Evolutionary conservation across 179 eudicot genomes (phyloP), one percentile per base, ranked within the genome.

Genomic region (Beta macrorhiza): DNA sequence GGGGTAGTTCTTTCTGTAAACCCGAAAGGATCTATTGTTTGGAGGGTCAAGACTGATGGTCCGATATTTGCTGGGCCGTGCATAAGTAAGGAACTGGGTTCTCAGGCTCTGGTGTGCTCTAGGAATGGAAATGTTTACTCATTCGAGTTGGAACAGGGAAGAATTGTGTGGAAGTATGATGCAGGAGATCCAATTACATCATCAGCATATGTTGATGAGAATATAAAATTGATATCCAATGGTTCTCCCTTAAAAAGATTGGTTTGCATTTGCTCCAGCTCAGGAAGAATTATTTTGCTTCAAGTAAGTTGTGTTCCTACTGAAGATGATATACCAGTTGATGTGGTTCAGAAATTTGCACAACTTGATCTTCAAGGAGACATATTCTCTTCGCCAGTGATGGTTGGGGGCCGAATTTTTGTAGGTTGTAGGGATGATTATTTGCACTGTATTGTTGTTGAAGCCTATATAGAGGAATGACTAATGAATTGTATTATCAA

Each of bases 371-470:
- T 95, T 13, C 74, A 81, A 76, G 99, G 99, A 55, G 93, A 91
- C 72, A 82, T 95, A 67, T 93, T 93, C 84, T 95, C 99, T 58
- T 95, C 99, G 22, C 97, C 98, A 0, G 91, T 95, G 47, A 91
- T 95, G 97, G 86, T 92, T 75, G 94, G 93, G 58, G 99, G 98
- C 61, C 88, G 82, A 84, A 85, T 95, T 79, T 92, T 93, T 81
- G 93, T 95, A 57, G 99, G 99, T 74, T 94, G 98, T 71, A 91
- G 98, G 86, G 99, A 95, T 87, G 98, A 95, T 83, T 87, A 86
- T 85, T 75, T 93, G 83, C 89, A 92, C 67, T 92, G 98, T 64
- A 80, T 93, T 59, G 75, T 79, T 77, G 85, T 84, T 32, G 87
- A 86, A 76, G 84, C 82, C 5, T 47, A 29, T 42, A 13, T 64